Percentiles rank a stretch among this genome's conserved stretches.
Evolutionary conservation across 106 monocot species (phyloP).

Genomic region (Platanthera guangdongensis): DNA sequence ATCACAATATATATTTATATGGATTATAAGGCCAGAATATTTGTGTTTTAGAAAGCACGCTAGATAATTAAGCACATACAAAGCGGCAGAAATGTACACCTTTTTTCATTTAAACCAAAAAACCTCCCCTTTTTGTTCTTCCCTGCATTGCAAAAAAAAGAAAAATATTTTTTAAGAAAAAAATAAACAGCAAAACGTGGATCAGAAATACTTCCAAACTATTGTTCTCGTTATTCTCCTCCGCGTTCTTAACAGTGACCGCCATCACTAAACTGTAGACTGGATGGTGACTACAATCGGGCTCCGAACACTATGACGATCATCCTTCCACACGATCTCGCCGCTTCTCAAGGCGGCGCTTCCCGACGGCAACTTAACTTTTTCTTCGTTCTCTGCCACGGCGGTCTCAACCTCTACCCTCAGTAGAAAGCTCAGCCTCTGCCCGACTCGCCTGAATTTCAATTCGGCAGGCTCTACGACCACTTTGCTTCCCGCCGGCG

Average conservation of each 20-base stretch:
- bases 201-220: too few species aligned
- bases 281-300: conserved; percentile 71
- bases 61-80: too few species aligned
- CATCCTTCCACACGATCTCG: conserved; percentile 51
- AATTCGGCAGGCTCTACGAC: conserved; percentile 43
- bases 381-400: not conserved
- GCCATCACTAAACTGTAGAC: conserved; percentile 29
- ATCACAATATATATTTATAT: too few species aligned
- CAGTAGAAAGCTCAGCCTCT: conserved; percentile 58
- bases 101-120: too few species aligned
- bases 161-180: not conserved
- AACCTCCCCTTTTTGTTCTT: not conserved
- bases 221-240: too few species aligned
- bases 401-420: conserved; percentile 29
- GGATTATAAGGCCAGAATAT: too few species aligned
- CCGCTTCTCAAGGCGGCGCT: conserved; percentile 56
- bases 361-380: conserved; percentile 28
- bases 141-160: not conserved
- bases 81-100: too few species aligned
- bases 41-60: too few species aligned
- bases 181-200: not conserved
- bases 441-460: conserved; percentile 40
- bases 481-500: conserved; percentile 38
- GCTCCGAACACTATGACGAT: conserved; percentile 41
- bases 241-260: not conserved